Percentiles rank a stretch among this genome's conserved stretches.
phyloP scores from a whole-genome alignment of 148 eudicot genomes.

The Spergularia bocconei region DNA sequence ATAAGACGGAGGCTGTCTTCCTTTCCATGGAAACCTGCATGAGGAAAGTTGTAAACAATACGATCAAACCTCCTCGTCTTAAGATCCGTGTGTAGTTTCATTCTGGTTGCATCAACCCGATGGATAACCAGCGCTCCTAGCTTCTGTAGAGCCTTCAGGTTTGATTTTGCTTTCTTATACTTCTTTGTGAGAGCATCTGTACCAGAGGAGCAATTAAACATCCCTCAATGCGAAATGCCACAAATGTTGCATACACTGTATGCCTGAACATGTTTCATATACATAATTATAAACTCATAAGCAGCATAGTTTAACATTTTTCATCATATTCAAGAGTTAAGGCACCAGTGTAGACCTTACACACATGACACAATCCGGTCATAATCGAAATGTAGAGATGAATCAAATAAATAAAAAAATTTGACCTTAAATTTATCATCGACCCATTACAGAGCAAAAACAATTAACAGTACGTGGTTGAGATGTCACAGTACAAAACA shows the following conservation, averaged over 20 bases:
- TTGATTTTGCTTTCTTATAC: constrained; percentile 43
- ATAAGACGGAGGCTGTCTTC: constrained; percentile 36
- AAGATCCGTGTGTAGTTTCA: constrained; percentile 45
- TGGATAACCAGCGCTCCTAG: constrained; percentile 44
- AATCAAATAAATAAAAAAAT: too few species aligned
- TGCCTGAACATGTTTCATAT: too few species aligned
- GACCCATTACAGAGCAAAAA: not conserved
- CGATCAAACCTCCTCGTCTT: constrained; percentile 48
- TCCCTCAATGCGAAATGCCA: not conserved
- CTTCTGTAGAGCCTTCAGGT: constrained; percentile 29
- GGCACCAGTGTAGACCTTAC: too few species aligned
- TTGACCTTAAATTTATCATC: too few species aligned
- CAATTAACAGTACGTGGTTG: not conserved
- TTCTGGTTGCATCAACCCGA: constrained; percentile 55
- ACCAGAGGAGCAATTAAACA: not conserved
- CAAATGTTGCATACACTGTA: too few species aligned
- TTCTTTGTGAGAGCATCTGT: constrained; percentile 41
- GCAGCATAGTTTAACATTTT: too few species aligned
- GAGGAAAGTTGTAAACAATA: constrained; percentile 68
- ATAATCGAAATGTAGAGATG: too few species aligned
- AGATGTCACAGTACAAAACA: too few species aligned
- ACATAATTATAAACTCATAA: too few species aligned
- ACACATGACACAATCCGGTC: too few species aligned
- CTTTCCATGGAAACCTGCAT: constrained; percentile 57
- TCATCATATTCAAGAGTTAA: too few species aligned